These are phyloP conservation scores for Uncinocarpus reesii DNA, from an alignment of 2,329 filamentous ascomycete species.

Conservation along the genomic window DNA sequence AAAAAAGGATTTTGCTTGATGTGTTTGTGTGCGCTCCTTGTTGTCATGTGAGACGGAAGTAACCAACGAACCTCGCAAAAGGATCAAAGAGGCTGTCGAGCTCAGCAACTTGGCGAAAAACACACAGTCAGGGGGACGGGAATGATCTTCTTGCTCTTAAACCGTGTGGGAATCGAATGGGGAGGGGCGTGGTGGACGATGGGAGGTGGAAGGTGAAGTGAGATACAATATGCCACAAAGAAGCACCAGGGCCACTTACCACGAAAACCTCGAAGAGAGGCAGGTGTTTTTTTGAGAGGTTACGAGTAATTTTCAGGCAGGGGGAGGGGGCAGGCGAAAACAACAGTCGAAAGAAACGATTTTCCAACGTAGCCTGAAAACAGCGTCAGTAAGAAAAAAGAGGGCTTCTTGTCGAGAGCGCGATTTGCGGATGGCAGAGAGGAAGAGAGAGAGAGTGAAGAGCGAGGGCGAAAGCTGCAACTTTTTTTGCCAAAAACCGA, in stretches of 20 bases:
- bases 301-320: slow-evolving; percentile 26
- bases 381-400: not conserved
- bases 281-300: slow-evolving; percentile 16
- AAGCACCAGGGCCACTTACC: slow-evolving; percentile 13
- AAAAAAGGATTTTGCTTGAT: slow-evolving; percentile 3
- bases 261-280: slow-evolving; percentile 15
- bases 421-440: not conserved
- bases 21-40: not conserved
- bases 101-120: not conserved
- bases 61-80: slow-evolving; percentile 1
- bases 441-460: slow-evolving; percentile 1
- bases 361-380: slow-evolving; percentile 4
- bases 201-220: slow-evolving; percentile 19
- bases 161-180: not conserved
- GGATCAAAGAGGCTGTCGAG: not conserved
- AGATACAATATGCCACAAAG: slow-evolving; percentile 19
- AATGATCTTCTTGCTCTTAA: slow-evolving; percentile 1
- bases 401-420: not conserved
- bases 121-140: not conserved
- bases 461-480: slow-evolving; percentile 6
- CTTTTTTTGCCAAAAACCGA: slow-evolving; percentile 15
- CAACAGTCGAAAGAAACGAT: not conserved
- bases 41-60: slow-evolving; percentile 7
- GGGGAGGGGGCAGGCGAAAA: slow-evolving; percentile 20
- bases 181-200: not conserved